phyloP scores from a whole-genome alignment of 208 protist species.

The Sergeia podlipaevii region DNA sequence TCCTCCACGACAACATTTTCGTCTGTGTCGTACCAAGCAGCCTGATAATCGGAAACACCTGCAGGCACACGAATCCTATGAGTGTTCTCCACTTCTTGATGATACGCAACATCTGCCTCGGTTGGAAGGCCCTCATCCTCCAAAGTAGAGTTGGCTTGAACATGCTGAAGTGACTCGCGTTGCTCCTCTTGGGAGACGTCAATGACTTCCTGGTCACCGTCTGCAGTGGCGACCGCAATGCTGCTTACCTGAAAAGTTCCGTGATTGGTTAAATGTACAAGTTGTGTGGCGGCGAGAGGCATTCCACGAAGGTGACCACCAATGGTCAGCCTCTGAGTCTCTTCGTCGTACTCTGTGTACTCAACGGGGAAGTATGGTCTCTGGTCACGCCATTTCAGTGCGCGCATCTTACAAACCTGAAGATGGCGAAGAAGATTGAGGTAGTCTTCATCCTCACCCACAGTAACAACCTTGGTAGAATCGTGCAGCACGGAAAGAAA shows the following conservation, averaged over 20 bases:
- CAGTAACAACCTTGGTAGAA: constrained; percentile 59
- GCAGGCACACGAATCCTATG: constrained; percentile 64
- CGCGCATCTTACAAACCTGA: constrained; percentile 61
- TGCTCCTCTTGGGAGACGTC: constrained; percentile 48
- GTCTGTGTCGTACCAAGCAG: constrained; percentile 69
- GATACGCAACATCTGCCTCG: constrained; percentile 64
- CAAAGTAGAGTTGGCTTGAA: constrained; percentile 75
- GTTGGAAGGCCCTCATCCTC: constrained; percentile 67
- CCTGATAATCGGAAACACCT: constrained; percentile 68
- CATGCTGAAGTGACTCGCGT: constrained; percentile 64
- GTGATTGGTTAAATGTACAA: constrained; percentile 86
- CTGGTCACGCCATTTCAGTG: constrained; percentile 82
- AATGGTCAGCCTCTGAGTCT: constrained; percentile 55
- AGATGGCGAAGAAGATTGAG: constrained; percentile 52
- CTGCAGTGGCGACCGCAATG: constrained; percentile 25
- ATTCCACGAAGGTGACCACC: constrained; percentile 65
- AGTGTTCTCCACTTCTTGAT: constrained; percentile 27
- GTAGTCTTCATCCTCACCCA: constrained; percentile 39
- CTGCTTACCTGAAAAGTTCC: constrained; percentile 82
- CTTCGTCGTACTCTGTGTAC: constrained; percentile 29
- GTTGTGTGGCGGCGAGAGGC: constrained; percentile 69
- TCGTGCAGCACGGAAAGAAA: constrained; percentile 81
- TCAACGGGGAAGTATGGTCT: constrained; percentile 81
- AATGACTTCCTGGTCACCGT: constrained; percentile 27
- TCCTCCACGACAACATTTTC: constrained; percentile 37